Percentiles rank a stretch among this genome's conserved stretches.
Conservation (phyloP, 306 rosid genomes). For the Cucumis cinereus region DNA sequence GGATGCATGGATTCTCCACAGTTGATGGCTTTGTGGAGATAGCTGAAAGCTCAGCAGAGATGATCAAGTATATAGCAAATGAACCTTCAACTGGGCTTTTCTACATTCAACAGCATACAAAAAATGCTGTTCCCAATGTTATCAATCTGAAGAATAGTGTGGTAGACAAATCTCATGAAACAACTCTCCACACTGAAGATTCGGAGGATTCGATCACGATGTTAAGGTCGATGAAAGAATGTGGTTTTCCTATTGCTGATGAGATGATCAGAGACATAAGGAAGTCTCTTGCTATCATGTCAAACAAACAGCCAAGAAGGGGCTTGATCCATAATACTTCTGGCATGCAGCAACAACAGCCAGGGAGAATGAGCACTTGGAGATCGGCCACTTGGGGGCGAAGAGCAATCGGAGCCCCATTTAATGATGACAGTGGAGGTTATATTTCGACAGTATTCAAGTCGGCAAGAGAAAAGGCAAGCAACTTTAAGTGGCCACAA, state of each 20-base stretch:
- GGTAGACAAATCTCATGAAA: constrained; percentile 46
- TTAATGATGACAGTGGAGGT: constrained; percentile 24
- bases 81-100: constrained; percentile 90
- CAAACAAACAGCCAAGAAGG: constrained; percentile 54
- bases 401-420: constrained; percentile 12
- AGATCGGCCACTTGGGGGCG: constrained; percentile 26
- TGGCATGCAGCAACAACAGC: constrained; percentile 16
- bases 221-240: constrained; percentile 69
- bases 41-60: constrained; percentile 67
- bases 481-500: constrained; percentile 51
- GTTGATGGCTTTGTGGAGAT: constrained; percentile 85
- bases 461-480: constrained; percentile 65
- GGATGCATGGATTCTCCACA: constrained; percentile 78
- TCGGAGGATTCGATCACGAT: constrained; percentile 60
- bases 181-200: constrained; percentile 63
- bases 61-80: constrained; percentile 67
- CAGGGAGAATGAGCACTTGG: constrained; percentile 39
- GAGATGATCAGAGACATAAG: constrained; percentile 77
- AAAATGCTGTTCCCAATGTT: constrained; percentile 62
- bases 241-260: constrained; percentile 55
- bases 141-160: constrained; percentile 33
- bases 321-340: constrained; percentile 33
- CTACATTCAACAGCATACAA: constrained; percentile 80
- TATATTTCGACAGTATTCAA: constrained; percentile 49
- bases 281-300: constrained; percentile 45